Percentiles rank a stretch among this genome's conserved stretches.
Evolutionary conservation across 768 basidiomycete species (phyloP).

Genomic region (Lactarius deliciosus): DNA sequence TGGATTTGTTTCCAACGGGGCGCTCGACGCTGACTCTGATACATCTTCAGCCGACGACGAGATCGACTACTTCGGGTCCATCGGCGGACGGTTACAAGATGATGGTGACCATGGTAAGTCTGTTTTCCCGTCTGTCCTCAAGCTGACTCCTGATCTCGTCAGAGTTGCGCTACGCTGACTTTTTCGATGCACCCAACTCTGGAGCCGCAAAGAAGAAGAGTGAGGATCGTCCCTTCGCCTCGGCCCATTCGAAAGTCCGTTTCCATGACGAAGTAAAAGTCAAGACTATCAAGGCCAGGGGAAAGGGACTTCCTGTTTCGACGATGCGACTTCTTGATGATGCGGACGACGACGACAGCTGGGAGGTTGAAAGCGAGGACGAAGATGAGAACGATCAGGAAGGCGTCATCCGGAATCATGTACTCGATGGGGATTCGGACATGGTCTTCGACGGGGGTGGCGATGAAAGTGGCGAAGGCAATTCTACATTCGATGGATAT

Average conservation of each 20-base stretch:
- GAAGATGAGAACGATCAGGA: slow-evolving; percentile 17
- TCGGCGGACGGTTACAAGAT: slow-evolving; percentile 43
- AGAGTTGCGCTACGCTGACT: slow-evolving; percentile 75
- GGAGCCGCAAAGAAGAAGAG: slow-evolving; percentile 29
- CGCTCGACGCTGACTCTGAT: slow-evolving; percentile 50
- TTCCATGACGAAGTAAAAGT: slow-evolving; percentile 82
- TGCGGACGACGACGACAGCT: slow-evolving; percentile 36
- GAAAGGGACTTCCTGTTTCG: slow-evolving; percentile 59
- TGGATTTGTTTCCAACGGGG: slow-evolving; percentile 57
- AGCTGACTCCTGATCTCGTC: slow-evolving; percentile 6
- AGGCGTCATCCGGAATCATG: slow-evolving; percentile 3
- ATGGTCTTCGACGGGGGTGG: slow-evolving; percentile 26
- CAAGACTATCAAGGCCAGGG: slow-evolving; percentile 73
- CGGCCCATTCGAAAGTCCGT: slow-evolving; percentile 49
- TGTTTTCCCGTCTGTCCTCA: background rate
- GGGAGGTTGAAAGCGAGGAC: slow-evolving; percentile 30
- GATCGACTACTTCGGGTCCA: slow-evolving; percentile 66
- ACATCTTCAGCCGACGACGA: slow-evolving; percentile 51
- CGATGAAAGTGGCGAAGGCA: slow-evolving; percentile 32
- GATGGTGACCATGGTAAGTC: slow-evolving; percentile 7
- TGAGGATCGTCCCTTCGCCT: slow-evolving; percentile 28
- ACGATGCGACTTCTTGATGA: slow-evolving; percentile 43
- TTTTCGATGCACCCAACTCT: slow-evolving; percentile 54
- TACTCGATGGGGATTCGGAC: slow-evolving; percentile 32
- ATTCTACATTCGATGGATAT: slow-evolving; percentile 36